Conservation (phyloP, 768 basidiomycete species). For the Chalciporus pseudorubinellus region DNA sequence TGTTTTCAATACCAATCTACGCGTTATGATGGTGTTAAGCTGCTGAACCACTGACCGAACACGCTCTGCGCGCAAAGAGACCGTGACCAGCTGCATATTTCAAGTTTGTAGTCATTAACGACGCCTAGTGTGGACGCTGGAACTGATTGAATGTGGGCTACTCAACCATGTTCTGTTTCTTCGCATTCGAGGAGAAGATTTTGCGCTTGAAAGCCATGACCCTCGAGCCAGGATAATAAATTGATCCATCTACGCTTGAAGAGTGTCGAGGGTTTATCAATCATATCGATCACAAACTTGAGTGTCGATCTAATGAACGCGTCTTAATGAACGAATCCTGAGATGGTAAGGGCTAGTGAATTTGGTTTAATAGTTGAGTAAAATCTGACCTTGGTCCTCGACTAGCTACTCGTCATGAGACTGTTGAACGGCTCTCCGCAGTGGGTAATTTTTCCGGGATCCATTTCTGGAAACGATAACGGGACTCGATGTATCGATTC, state of each 20-base stretch:
- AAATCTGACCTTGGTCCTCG: no score
- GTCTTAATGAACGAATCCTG: no score
- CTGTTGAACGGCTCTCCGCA: conserved; percentile 10
- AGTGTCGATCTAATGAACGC: neutral
- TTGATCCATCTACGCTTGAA: conserved; percentile 38
- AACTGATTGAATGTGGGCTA: conserved; percentile 7
- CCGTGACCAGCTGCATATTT: conserved; percentile 57
- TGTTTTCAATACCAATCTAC: neutral
- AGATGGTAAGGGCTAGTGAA: no score
- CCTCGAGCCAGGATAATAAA: conserved; percentile 53
- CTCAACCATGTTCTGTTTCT: conserved; percentile 48
- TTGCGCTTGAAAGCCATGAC: conserved; percentile 46
- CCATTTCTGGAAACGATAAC: no score
- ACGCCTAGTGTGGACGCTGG: neutral
- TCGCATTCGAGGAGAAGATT: conserved; percentile 51
- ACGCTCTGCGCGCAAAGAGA: conserved; percentile 51
- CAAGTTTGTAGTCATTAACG: conserved; percentile 1
- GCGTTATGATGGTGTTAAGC: neutral
- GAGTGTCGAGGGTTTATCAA: neutral
- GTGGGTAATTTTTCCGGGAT: no score
- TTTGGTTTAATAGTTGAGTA: no score
- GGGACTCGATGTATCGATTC: neutral
- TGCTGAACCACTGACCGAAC: conserved; percentile 36
- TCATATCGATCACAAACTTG: conserved; percentile 3
- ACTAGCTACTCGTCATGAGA: conserved; percentile 5